Percentiles rank a stretch among this genome's conserved stretches.
These are phyloP conservation scores for Mucor piriformis DNA, from an alignment of 371 early-diverging fungal species.

Conservation along the genomic window DNA sequence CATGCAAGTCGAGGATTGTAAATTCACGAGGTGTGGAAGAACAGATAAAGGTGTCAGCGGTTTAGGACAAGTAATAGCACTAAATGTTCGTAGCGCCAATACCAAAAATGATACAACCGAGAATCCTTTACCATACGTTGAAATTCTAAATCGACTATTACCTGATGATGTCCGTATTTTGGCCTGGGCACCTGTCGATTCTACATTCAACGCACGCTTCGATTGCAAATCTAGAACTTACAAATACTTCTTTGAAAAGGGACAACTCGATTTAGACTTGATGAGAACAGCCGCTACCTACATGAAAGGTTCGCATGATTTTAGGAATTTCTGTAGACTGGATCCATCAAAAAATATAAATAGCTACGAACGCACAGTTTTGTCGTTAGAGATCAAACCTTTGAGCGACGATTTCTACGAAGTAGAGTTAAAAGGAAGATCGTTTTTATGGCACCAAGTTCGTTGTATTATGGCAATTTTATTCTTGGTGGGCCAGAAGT, in stretches of 20 bases:
- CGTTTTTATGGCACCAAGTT: conserved; percentile 97
- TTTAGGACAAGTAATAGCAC: conserved; percentile 87
- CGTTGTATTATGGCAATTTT: conserved; percentile 94
- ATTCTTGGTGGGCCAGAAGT: conserved; percentile 76
- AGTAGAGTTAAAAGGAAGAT: conserved; percentile 76
- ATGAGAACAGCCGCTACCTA: conserved; percentile 80
- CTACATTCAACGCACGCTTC: conserved; percentile 88
- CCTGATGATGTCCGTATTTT: conserved; percentile 91
- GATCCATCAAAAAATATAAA: conserved; percentile 83
- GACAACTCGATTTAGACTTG: conserved; percentile 55
- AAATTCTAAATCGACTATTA: conserved; percentile 81
- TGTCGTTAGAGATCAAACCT: conserved; percentile 64
- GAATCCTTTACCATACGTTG: conserved; percentile 69
- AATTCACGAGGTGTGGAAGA: conserved; percentile 86
- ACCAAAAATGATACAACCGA: conserved; percentile 15
- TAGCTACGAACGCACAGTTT: conserved; percentile 75
- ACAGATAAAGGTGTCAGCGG: conserved; percentile 97
- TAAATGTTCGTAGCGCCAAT: conserved; percentile 71
- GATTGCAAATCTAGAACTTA: conserved; percentile 86
- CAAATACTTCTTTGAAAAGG: conserved; percentile 87
- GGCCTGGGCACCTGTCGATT: conserved; percentile 87
- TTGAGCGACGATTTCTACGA: conserved; percentile 64
- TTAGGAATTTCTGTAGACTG: conserved; percentile 93
- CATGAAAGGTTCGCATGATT: conserved; percentile 88
- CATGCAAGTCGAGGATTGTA: conserved; percentile 51